These are phyloP conservation scores for Herpetomonas tarakana DNA, from an alignment of 208 protist genomes.

Conservation along the genomic window DNA sequence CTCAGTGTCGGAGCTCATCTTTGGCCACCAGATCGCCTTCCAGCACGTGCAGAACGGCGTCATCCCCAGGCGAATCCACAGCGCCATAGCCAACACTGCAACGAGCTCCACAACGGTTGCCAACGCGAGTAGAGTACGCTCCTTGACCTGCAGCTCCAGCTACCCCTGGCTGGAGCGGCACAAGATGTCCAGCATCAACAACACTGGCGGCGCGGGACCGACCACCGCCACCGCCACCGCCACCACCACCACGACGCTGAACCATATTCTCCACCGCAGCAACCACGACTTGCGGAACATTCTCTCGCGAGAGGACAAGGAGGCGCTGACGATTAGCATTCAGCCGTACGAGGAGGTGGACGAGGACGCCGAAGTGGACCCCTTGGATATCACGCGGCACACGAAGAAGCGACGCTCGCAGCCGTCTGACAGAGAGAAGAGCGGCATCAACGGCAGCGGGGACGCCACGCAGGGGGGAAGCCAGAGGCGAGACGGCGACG, in stretches of 20 bases:
- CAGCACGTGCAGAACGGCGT: too few species aligned
- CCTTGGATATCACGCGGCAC: conserved; percentile 1
- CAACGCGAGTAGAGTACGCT: neutral
- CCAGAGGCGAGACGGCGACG: too few species aligned
- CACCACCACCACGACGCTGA: neutral
- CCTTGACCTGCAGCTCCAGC: too few species aligned
- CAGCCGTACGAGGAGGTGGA: conserved; percentile 24
- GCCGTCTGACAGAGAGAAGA: conserved; percentile 6
- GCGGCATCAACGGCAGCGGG: too few species aligned
- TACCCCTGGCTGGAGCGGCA: too few species aligned
- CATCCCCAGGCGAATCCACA: too few species aligned
- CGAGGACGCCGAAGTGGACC: conserved; percentile 19
- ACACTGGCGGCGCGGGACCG: neutral
- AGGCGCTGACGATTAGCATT: conserved; percentile 27
- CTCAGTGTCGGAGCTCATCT: neutral
- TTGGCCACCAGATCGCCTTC: neutral
- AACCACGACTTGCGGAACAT: conserved; percentile 50
- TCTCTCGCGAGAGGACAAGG: conserved; percentile 26
- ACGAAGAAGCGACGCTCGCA: neutral
- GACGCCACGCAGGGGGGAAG: too few species aligned
- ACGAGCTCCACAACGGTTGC: neutral
- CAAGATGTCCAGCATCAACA: neutral
- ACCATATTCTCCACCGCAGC: conserved; percentile 4
- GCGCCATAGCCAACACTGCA: neutral
- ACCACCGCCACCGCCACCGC: neutral